Evolutionary conservation across 352 stramenopile species (phyloP), one percentile per base, ranked within the genome.

Genomic region (Globisporangium solare): DNA sequence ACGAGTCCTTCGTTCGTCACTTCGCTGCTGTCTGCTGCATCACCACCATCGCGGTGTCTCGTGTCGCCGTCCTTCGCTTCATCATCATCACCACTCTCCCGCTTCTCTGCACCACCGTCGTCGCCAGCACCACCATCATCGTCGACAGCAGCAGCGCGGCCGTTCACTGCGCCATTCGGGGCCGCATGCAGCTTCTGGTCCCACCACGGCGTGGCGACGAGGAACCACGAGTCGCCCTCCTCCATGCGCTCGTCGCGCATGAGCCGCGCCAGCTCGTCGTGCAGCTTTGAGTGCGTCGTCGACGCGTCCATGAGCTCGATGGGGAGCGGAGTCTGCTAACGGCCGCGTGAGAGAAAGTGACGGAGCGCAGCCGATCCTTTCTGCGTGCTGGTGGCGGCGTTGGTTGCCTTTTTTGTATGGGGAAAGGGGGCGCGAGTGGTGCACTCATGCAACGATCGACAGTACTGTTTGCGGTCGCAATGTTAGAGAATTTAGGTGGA

Each of bases 121-220:
- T n/a, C 54, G n/a, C n/a, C n/a, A n/a, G 35, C 31, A 35, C 46
- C 32, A 32, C 52, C 54, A 43, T 48, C 51, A 41, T n/a, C 54
- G 24, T 24, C 47, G 21, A 51, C 62, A 12, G 39, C 40, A 51
- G 60, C 63, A 20, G 27, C 27, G 7, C 10, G 27, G 10, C 39
- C 39, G 12, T n/a, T 43, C 39, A n/a, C 39, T n/a, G 13, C 39
- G 5, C 39, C 39, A 15, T 18, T 43, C 39, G n/a, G 12, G 11
- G 50, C 51, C 6, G 58, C 10, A 4, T 62, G 57, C 18, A 87
- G 55, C 20, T 78, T 64, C 39, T 65, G 52, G 45, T 61, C 60
- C 82, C 82, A 92, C 82, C 82, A 92, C 15, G 40, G 21, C 27
- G 42, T 58, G 1, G 71, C 63, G 18, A 92, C 76, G 11, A 92